Base-by-base conservation (phyloP, 2,329 filamentous ascomycete genomes). In the Penicillium sp. region DNA sequence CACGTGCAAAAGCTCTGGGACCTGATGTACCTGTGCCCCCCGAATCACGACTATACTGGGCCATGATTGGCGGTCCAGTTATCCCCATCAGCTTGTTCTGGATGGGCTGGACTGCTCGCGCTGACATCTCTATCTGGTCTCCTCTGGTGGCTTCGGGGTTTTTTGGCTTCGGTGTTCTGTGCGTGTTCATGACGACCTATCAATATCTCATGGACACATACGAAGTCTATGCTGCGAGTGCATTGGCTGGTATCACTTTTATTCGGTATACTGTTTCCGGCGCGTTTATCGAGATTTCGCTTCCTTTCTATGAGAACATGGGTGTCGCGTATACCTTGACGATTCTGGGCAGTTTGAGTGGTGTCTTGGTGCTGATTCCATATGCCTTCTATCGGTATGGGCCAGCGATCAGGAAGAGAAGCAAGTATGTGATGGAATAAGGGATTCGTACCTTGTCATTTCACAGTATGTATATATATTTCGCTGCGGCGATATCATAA, bases 121-220 rank as follows among this genome's bases (percentile, higher is more conserved):
- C 68, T 0, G 61, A 63, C 2, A 68, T 79, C 5, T 75, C 61
- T 78, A 71, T 69, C 65, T 70, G 23, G 61, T 64, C 30, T 62
- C 66, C 1, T 28, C 71, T 75, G 55, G 50, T 67, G 3, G 79
- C 80, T 0, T 80, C 74, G 21, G 77, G 79, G 1, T 61, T 82
- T 0, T 82, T 83, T 60, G 81, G 81, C 2, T 77, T 77, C 55
- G 79, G 77, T 0, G 71, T 80, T 42, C 67, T 78, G 11, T 74
- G 74, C 40, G 69, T 81, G 3, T 81, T 81, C 63, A 76, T 81
- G 56, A 74, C 72, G 54, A 75, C 69, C 48, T 81, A 81, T 52
- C 74, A 80, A 66, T 84, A 84, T 63, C 78, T 84, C 56, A 83
- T 83, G 47, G 81, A 83, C 60, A 74, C 72, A 16, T 84, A 83